Base-by-base conservation (phyloP, 257 asterid genomes). In the Nicotiana knightiana region DNA sequence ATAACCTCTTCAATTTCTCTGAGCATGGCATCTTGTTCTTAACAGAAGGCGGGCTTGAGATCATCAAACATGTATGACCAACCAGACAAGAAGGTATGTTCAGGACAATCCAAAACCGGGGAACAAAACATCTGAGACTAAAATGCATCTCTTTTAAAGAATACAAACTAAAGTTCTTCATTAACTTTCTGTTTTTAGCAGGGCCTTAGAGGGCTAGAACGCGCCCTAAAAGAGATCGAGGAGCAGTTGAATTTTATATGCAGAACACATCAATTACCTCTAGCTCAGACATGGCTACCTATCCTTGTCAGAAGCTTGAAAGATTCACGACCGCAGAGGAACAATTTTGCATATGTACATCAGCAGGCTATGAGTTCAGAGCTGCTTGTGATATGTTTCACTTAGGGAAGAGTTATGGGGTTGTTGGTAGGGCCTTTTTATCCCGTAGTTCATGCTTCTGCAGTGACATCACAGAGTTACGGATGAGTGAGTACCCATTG, bases 311-410 rank as follows among this genome's bases (percentile, higher is more conserved):
- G 58, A 53, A 53, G 58, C 58, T 53, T 53, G 17, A 53, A 53
- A 53, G 58, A 53, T 53, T 53, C 58, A 53, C 5, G 51, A 33
- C 15, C 15, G 21, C 46, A 24, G 62, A 80, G 76, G 24, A 80
- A 61, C 53, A 63, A 16, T 61, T 80, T 61, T 80, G 17, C 63
- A 80, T 71, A 39, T 80, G 76, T 71, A 71, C 83, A 46, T 67
- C 83, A 63, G 55, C 46, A 80, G 21, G n/a, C 5, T 32, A 28
- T 61, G 65, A 26, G 6, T 17, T 24, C 5, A 75, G 35, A 46
- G 82, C 58, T 53, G 58, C 58, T 53, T 53, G 58, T 53, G 58
- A 53, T 53, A 53, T 53, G 58, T 12, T 53, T 53, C 18, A 53
- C 58, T 12, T 53, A 53, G 58, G 58, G 58, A 18, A 79, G 26